Evolutionary conservation across 148 eudicot species (phyloP), one percentile per base, ranked within the genome.

Genomic region (Pharnaceum exiguum): DNA sequence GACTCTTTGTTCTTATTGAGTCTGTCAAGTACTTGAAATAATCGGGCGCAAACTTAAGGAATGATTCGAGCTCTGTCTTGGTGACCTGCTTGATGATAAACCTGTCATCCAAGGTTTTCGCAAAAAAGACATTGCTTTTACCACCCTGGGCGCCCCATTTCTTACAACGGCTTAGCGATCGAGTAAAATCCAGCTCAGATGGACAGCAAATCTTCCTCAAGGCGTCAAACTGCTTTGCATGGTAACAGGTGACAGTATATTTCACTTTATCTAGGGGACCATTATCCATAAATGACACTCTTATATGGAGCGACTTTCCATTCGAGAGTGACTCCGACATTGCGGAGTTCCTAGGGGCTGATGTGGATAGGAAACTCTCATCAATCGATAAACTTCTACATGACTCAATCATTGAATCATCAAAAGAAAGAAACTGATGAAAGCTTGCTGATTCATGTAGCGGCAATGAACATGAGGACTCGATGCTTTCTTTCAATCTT

Each of bases 121-220:
- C 96, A 28, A 93, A 93, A 55, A 87, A 87, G 33, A 87, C 95
- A 45, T 82, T 84, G 72, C 90, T 87, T 68, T 87, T 87, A 39
- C 95, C 96, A 67, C 96, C 91, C 64, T 87, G 96, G 25, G 96
- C 91, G 21, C 99, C 99, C 99, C 99, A 89, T 65, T 93, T 93
- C 75, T 89, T 89, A 69, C 99, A 94, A 19, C 91, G 83, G 67
- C 95, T 89, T 40, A 93, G 79, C 37, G 99, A 93, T 70, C 95
- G 70, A 42, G 83, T 58, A 43, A 74, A 89, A 69, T 93, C 91
- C 61, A 79, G 60, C 76, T 89, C 95, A 39, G 95, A 85, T 23
- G 96, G 87, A 64, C 91, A 86, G 69, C 95, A 88, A 11, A 93
- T 75, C 79, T 76, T 83, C 77, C 99, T 83, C 74, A 93, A 75